Percentiles rank a stretch among this genome's conserved stretches.
phyloP scores from a whole-genome alignment of 2,329 filamentous ascomycete species.

The Aureobasidium sp. region DNA sequence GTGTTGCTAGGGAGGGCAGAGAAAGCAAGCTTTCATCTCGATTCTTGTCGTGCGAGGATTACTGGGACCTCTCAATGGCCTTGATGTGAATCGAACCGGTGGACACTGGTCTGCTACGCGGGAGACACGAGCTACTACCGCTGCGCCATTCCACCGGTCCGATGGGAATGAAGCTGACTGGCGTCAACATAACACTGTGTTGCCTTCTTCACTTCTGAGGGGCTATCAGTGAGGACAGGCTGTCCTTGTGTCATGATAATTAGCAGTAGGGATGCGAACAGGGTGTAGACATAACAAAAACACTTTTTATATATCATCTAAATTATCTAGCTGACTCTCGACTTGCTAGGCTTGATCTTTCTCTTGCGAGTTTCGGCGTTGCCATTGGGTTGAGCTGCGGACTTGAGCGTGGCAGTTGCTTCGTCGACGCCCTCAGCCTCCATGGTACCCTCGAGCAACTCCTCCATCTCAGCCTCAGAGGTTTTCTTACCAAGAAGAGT shows the following conservation, averaged over 20 bases:
- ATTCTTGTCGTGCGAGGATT: neutral
- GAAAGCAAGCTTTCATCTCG: neutral
- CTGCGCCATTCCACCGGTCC: neutral
- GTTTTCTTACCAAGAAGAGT: slow-evolving; percentile 33
- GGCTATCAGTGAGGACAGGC: neutral
- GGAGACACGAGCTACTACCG: neutral
- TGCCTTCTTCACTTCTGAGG: neutral
- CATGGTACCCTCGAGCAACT: slow-evolving; percentile 27
- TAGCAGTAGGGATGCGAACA: neutral
- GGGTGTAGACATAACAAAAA: neutral
- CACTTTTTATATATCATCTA: neutral
- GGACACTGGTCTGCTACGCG: neutral
- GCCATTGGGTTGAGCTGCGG: slow-evolving; percentile 35
- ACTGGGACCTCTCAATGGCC: neutral
- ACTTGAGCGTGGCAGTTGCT: slow-evolving; percentile 28
- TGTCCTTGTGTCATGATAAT: neutral
- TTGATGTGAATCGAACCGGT: neutral
- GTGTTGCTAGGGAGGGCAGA: neutral
- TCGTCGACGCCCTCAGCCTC: slow-evolving; percentile 31
- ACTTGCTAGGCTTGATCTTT: slow-evolving; percentile 21
- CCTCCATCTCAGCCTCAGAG: slow-evolving; percentile 22
- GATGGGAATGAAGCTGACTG: neutral
- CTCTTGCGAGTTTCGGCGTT: slow-evolving; percentile 38
- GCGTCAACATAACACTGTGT: neutral
- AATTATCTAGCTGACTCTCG: neutral